A percentile compares a stretch with the other conserved stretches of the same genome.
Conservation (phyloP, 2,329 filamentous ascomycete species). For the Colletotrichum eremochloae region DNA sequence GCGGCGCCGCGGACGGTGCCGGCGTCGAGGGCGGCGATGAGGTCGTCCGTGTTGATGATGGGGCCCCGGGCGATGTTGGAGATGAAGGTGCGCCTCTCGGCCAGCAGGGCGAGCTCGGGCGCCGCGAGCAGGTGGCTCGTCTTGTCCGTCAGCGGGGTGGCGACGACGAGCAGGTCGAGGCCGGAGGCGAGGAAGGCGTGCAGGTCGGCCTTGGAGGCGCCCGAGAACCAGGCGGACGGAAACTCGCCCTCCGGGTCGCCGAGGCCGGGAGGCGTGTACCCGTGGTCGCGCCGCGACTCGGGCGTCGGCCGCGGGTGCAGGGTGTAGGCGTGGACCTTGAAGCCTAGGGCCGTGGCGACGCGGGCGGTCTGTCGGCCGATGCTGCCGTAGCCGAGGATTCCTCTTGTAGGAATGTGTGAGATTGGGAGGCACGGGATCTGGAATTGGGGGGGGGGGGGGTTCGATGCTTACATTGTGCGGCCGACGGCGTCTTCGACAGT, state of each 20-base stretch:
- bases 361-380: constrained; percentile 68
- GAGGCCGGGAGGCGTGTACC: constrained; percentile 78
- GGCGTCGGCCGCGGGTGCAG: constrained; percentile 76
- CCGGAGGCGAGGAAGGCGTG: constrained; percentile 64
- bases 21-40: constrained; percentile 72
- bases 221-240: constrained; percentile 66
- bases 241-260: constrained; percentile 64
- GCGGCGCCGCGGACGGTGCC: constrained; percentile 77
- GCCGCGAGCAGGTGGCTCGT: constrained; percentile 65
- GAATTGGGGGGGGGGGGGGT: too few relatives aligned
- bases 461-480: constrained; percentile 61
- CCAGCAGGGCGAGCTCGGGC: constrained; percentile 62
- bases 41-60: constrained; percentile 63
- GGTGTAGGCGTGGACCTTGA: constrained; percentile 82
- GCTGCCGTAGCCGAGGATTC: constrained; percentile 67
- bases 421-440: background rate
- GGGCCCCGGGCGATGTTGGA: constrained; percentile 78
- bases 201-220: constrained; percentile 57
- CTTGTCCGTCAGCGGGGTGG: constrained; percentile 63
- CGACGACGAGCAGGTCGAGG: constrained; percentile 67
- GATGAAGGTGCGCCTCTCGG: constrained; percentile 67
- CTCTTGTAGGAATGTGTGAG: constrained; percentile 45
- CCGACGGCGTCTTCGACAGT: constrained; percentile 59
- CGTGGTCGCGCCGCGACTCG: constrained; percentile 72
- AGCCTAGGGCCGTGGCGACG: constrained; percentile 74